phyloP scores from a whole-genome alignment of 306 rosid genomes.

The Dryas octopetala region DNA sequence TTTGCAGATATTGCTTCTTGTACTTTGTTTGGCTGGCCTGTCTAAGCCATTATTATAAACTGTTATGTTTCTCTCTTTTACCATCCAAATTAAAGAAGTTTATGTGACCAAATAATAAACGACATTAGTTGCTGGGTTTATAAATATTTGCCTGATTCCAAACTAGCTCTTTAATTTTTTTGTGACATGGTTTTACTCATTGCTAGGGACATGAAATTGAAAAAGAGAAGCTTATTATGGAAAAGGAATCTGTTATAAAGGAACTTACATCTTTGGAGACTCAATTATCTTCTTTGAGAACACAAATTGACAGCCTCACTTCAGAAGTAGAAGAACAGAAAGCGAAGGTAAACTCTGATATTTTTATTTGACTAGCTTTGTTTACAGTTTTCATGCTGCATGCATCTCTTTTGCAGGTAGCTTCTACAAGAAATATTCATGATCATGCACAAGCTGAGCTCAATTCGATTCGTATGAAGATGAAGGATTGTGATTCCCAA shows the following conservation, averaged over 20 bases:
- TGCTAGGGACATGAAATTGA: constrained; percentile 89
- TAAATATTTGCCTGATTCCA: constrained; percentile 1
- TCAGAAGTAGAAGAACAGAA: constrained; percentile 72
- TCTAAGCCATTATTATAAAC: neutral
- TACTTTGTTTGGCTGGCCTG: neutral
- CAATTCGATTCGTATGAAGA: constrained; percentile 58
- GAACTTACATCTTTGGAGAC: constrained; percentile 70
- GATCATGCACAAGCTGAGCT: constrained; percentile 65
- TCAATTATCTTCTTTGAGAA: constrained; percentile 58
- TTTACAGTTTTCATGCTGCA: constrained; percentile 29
- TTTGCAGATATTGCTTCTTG: neutral
- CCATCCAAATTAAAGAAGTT: neutral
- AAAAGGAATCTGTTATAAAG: constrained; percentile 80
- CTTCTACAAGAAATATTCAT: constrained; percentile 54
- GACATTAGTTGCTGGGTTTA: constrained; percentile 10
- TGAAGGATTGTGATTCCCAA: constrained; percentile 83
- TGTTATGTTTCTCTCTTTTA: neutral
- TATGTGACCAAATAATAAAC: neutral
- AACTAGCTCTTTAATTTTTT: constrained; percentile 5
- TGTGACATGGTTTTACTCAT: constrained; percentile 23
- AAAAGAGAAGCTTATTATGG: constrained; percentile 91
- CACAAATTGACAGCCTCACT: constrained; percentile 50
- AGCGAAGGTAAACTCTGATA: constrained; percentile 44
- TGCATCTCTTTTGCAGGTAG: constrained; percentile 55
- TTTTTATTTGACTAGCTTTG: constrained; percentile 17